These are phyloP conservation scores for Quercus glauca DNA, from an alignment of 306 rosid genomes.

Conservation along the genomic window DNA sequence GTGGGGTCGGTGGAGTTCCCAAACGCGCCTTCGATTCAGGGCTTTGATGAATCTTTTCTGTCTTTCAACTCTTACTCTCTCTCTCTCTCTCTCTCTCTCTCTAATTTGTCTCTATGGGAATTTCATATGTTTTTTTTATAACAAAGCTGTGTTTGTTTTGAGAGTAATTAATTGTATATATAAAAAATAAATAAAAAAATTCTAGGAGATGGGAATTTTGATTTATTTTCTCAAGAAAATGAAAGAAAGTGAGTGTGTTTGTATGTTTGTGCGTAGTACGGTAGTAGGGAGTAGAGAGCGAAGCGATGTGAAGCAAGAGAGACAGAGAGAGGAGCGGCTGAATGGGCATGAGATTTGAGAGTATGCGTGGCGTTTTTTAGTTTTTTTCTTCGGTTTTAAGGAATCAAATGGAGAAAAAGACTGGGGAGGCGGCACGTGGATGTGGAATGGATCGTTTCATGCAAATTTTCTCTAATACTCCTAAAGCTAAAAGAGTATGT, in stretches of 20 bases:
- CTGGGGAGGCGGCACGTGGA: slow-evolving; percentile 45
- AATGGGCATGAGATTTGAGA: too few species aligned
- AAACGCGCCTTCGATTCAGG: slow-evolving; percentile 22
- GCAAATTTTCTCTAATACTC: slow-evolving; percentile 13
- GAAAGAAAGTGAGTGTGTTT: slow-evolving; percentile 9
- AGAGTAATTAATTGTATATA: background rate
- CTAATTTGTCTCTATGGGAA: background rate
- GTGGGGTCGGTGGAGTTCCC: slow-evolving; percentile 40
- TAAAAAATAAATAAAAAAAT: background rate
- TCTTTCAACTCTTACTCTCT: background rate
- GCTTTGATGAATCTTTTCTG: slow-evolving; percentile 27
- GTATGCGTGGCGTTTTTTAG: too few species aligned
- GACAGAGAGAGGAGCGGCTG: too few species aligned
- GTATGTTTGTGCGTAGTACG: too few species aligned
- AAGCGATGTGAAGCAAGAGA: too few species aligned
- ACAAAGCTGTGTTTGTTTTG: background rate
- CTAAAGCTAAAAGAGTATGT: too few species aligned
- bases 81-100: background rate
- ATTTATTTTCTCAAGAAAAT: slow-evolving; percentile 38
- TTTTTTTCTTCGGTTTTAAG: background rate
- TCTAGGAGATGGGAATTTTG: background rate
- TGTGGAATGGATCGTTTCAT: slow-evolving; percentile 29
- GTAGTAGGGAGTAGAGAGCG: too few species aligned
- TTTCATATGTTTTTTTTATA: background rate
- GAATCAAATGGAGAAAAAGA: background rate